phyloP scores from a whole-genome alignment of 148 eudicot species.

The Camellia sinensis region DNA sequence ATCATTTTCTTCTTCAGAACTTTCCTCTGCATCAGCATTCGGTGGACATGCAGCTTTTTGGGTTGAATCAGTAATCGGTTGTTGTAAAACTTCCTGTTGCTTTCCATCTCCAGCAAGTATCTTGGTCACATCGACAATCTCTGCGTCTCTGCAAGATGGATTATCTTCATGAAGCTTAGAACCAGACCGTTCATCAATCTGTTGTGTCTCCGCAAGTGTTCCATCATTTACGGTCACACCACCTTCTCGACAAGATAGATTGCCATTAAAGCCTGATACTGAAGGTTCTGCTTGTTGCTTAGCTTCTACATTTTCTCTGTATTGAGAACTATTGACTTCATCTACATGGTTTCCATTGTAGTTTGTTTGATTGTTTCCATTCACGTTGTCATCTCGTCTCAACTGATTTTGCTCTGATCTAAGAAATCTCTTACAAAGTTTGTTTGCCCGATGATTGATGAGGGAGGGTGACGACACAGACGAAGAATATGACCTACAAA shows the following conservation, averaged over 20 bases:
- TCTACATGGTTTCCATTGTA: slow-evolving; percentile 14
- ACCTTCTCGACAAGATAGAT: slow-evolving; percentile 12
- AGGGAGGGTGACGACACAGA: no score
- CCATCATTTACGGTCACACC: slow-evolving; percentile 9
- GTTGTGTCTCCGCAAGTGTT: neutral
- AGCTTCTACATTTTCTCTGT: slow-evolving; percentile 12
- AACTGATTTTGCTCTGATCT: slow-evolving; percentile 21
- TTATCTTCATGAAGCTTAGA: slow-evolving; percentile 18
- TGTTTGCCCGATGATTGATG: no score
- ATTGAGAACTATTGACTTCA: slow-evolving; percentile 6
- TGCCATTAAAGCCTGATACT: slow-evolving; percentile 4
- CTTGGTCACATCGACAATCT: neutral
- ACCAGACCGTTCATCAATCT: slow-evolving; percentile 20
- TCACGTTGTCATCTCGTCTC: slow-evolving; percentile 19
- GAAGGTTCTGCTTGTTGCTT: slow-evolving; percentile 24
- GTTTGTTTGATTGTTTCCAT: slow-evolving; percentile 22
- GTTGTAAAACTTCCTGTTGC: slow-evolving; percentile 12
- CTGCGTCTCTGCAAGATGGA: slow-evolving; percentile 11
- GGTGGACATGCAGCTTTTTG: slow-evolving; percentile 18
- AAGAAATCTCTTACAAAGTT: slow-evolving; percentile 13
- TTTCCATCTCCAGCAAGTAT: slow-evolving; percentile 11
- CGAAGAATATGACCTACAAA: no score
- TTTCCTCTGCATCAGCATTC: slow-evolving; percentile 28
- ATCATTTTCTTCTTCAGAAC: slow-evolving; percentile 33
- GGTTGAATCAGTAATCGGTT: slow-evolving; percentile 17